phyloP scores from a whole-genome alignment of 305 asterid species.

The Caryopteris hybrid region DNA sequence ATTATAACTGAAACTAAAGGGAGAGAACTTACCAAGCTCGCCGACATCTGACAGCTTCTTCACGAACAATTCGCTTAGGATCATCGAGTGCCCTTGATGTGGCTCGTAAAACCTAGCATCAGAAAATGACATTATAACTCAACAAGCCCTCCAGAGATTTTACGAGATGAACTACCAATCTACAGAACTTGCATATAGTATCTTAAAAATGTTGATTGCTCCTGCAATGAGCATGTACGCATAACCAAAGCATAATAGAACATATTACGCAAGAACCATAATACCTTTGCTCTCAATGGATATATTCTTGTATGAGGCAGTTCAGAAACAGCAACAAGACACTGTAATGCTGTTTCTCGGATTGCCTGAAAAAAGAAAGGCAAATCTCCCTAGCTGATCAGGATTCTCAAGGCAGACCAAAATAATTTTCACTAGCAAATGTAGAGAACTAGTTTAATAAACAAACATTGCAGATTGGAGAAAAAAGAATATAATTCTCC shows the following conservation, averaged over 20 bases:
- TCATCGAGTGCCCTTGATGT: slow-evolving; percentile 75
- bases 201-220: not conserved
- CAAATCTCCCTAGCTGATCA: slow-evolving; percentile 14
- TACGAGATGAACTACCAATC: not conserved
- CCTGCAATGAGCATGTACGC: not conserved
- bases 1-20: not conserved
- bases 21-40: slow-evolving; percentile 62
- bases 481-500: no score
- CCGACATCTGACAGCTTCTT: slow-evolving; percentile 84
- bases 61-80: slow-evolving; percentile 80
- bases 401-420: not conserved
- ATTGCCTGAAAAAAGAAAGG: slow-evolving; percentile 51
- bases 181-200: not conserved
- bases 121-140: slow-evolving; percentile 6
- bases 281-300: slow-evolving; percentile 73
- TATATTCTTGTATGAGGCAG: slow-evolving; percentile 74
- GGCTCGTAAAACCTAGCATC: slow-evolving; percentile 69
- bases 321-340: slow-evolving; percentile 73
- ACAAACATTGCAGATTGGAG: not conserved
- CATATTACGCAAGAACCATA: slow-evolving; percentile 1
- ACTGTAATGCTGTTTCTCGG: slow-evolving; percentile 86
- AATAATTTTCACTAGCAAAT: not conserved
- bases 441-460: slow-evolving; percentile 1
- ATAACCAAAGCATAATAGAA: not conserved
- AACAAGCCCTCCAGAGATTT: not conserved